These are phyloP conservation scores for Stemphylium beticola DNA, from an alignment of 2,329 filamentous ascomycete species.

Conservation along the genomic window DNA sequence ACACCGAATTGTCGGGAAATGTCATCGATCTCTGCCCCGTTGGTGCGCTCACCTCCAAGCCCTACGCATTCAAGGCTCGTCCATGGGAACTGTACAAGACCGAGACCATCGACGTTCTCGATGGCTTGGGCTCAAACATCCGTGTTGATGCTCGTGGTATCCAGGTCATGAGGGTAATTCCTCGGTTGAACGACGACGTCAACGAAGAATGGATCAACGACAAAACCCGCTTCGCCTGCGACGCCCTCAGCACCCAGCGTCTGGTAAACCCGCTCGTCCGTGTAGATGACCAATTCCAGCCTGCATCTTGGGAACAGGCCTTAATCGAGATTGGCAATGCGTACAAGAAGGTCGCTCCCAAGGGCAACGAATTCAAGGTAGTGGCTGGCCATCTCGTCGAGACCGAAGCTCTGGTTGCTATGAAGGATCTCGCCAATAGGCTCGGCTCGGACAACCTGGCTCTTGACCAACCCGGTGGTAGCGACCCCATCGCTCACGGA, in stretches of 20 bases:
- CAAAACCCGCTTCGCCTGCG: constrained; percentile 95
- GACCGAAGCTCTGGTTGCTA: constrained; percentile 89
- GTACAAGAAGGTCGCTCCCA: constrained; percentile 78
- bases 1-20: constrained; percentile 94
- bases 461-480: constrained; percentile 86
- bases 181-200: constrained; percentile 93
- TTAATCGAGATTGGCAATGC: constrained; percentile 84
- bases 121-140: constrained; percentile 92
- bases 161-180: constrained; percentile 94
- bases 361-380: constrained; percentile 94
- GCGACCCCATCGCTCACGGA: constrained; percentile 85
- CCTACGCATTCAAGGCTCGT: constrained; percentile 94
- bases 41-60: constrained; percentile 94
- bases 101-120: constrained; percentile 92
- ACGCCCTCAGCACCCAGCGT: constrained; percentile 94
- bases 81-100: constrained; percentile 98
- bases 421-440: constrained; percentile 97
- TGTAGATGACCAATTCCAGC: constrained; percentile 87
- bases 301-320: constrained; percentile 94
- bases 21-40: constrained; percentile 98
- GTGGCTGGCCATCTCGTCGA: constrained; percentile 91
- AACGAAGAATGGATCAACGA: constrained; percentile 99
- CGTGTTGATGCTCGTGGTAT: constrained; percentile 90
- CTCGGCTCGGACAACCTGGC: constrained; percentile 95
- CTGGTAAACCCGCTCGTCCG: constrained; percentile 91